Evolutionary conservation across 2,329 filamentous ascomycete genomes (phyloP).

Genomic region (Metarhizium guizhouense): DNA sequence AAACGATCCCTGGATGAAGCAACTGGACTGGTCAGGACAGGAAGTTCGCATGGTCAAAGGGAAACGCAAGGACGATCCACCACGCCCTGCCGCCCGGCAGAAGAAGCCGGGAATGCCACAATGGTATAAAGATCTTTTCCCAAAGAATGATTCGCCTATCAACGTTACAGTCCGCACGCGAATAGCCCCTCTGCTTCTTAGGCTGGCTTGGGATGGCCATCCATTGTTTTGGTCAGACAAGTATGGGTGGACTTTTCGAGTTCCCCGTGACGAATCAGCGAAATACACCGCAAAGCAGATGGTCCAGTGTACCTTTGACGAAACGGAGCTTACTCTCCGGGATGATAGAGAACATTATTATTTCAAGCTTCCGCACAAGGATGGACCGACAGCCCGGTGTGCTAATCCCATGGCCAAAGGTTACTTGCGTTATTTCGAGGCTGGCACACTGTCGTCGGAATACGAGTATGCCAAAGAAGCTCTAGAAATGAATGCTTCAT

Average conservation of each 20-base stretch:
- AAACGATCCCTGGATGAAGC: slow-evolving; percentile 81
- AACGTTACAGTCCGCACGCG: slow-evolving; percentile 78
- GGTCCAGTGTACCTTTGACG: slow-evolving; percentile 69
- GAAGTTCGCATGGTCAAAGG: slow-evolving; percentile 86
- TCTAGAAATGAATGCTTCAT: slow-evolving; percentile 95
- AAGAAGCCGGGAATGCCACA: slow-evolving; percentile 91
- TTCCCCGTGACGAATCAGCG: slow-evolving; percentile 49
- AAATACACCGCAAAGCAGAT: slow-evolving; percentile 66
- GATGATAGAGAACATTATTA: slow-evolving; percentile 61
- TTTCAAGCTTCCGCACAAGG: slow-evolving; percentile 94
- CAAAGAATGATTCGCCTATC: slow-evolving; percentile 59
- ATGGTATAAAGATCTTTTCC: slow-evolving; percentile 91
- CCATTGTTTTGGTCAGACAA: slow-evolving; percentile 90
- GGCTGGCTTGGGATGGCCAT: slow-evolving; percentile 79
- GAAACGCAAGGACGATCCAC: slow-evolving; percentile 76
- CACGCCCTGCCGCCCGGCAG: slow-evolving; percentile 69
- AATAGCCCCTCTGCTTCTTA: slow-evolving; percentile 75
- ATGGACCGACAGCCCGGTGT: slow-evolving; percentile 79
- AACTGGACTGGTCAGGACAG: slow-evolving; percentile 93
- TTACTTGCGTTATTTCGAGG: slow-evolving; percentile 86
- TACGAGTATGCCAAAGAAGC: slow-evolving; percentile 89
- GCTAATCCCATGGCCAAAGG: slow-evolving; percentile 83
- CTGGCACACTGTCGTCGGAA: slow-evolving; percentile 77
- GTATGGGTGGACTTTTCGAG: slow-evolving; percentile 86
- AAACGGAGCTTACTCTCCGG: slow-evolving; percentile 54